Conservation (phyloP, 1,139 yeast species). For the Suhomyces atakaporum region DNA sequence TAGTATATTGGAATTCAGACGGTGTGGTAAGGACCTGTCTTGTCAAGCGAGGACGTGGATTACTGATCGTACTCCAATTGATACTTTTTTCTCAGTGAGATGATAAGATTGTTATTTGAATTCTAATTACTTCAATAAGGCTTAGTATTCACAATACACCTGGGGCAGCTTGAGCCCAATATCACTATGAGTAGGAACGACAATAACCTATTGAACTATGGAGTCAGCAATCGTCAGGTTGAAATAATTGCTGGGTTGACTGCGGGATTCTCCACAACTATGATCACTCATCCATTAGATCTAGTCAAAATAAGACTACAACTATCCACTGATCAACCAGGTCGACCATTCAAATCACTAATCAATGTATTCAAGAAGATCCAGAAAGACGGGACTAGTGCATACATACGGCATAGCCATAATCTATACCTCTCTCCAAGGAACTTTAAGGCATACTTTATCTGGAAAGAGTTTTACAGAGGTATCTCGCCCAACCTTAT, state of each 20-base stretch:
- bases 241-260: constrained; percentile 75
- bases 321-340: constrained; percentile 19
- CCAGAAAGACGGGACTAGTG: constrained; percentile 14
- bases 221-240: constrained; percentile 25
- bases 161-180: neutral
- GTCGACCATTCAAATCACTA: constrained; percentile 17
- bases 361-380: constrained; percentile 24
- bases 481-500: constrained; percentile 79
- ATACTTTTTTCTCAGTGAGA: neutral
- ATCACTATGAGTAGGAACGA: neutral
- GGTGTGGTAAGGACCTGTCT: no score
- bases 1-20: no score
- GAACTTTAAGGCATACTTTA: constrained; percentile 1
- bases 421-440: neutral
- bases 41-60: no score
- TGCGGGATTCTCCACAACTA: constrained; percentile 82
- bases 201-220: neutral
- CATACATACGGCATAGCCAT: neutral
- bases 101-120: neutral
- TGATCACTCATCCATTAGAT: constrained; percentile 87
- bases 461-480: constrained; percentile 52
- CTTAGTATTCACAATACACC: neutral
- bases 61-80: no score
- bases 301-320: constrained; percentile 82
- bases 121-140: neutral